Conservation (phyloP, 73 alveolate genomes). For the Tetrahymena borealis region DNA sequence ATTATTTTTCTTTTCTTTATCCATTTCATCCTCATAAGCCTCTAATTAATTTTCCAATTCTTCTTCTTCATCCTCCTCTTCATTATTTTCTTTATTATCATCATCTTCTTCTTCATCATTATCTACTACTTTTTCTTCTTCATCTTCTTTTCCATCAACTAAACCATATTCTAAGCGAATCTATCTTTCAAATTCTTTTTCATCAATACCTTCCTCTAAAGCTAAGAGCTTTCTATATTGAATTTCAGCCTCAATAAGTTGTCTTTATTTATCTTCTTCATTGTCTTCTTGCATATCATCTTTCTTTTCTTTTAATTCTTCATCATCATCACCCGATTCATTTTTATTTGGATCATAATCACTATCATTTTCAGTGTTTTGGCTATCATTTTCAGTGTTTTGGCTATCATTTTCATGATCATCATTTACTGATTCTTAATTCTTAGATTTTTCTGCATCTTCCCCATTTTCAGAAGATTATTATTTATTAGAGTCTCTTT, state of each 20-base stretch:
- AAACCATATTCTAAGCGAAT: background rate
- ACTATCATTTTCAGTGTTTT: background rate
- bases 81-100: background rate
- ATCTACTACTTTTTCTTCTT: background rate
- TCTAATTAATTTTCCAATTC: background rate
- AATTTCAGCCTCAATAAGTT: background rate
- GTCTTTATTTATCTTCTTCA: background rate
- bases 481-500: background rate
- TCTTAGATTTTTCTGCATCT: background rate
- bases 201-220: background rate
- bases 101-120: background rate
- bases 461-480: background rate
- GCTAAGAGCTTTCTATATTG: background rate
- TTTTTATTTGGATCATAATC: background rate
- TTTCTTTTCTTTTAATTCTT: background rate
- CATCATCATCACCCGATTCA: background rate
- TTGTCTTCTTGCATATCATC: background rate
- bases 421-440: background rate
- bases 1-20: background rate
- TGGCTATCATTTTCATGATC: background rate
- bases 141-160: background rate
- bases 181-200: background rate
- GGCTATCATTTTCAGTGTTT: background rate
- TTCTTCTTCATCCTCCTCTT: background rate
- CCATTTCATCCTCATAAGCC: background rate